These are phyloP conservation scores for Cucurbita pepo DNA, from an alignment of 306 rosid genomes.

Conservation along the genomic window DNA sequence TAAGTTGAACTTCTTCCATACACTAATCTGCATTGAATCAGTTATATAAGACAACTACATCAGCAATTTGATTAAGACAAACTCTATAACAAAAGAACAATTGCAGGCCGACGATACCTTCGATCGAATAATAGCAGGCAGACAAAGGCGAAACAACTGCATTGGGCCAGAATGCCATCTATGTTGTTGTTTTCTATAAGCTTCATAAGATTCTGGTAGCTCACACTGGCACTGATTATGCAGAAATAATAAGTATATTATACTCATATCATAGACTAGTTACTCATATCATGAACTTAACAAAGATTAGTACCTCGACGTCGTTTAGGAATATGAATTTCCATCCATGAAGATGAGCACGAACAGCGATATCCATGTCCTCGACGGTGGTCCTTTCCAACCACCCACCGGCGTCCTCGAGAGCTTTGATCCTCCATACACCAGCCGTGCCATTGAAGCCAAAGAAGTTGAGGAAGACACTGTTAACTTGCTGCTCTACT, in stretches of 20 bases:
- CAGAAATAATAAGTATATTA: too few species aligned
- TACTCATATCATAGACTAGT: neutral
- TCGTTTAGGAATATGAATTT: conserved; percentile 84
- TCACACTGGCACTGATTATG: conserved; percentile 76
- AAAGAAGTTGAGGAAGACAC: conserved; percentile 62
- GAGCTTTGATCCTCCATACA: conserved; percentile 85
- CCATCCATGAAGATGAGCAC: conserved; percentile 97
- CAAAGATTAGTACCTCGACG: conserved; percentile 47
- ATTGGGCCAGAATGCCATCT: conserved; percentile 96
- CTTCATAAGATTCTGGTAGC: conserved; percentile 87
- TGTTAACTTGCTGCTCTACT: conserved; percentile 73
- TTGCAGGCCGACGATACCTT: conserved; percentile 26
- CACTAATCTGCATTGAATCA: conserved; percentile 51
- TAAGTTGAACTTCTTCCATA: conserved; percentile 80
- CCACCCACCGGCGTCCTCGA: conserved; percentile 92
- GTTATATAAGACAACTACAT: conserved; percentile 2
- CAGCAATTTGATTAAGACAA: conserved; percentile 1
- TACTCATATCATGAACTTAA: neutral
- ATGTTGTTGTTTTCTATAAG: conserved; percentile 85
- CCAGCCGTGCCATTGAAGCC: conserved; percentile 96
- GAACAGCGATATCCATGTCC: conserved; percentile 91
- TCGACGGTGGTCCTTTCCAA: conserved; percentile 89
- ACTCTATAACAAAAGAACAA: neutral
- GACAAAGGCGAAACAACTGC: conserved; percentile 88
- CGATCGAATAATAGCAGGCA: conserved; percentile 44